phyloP scores from a whole-genome alignment of 2,329 filamentous ascomycete genomes.

The Cladosporium austrohemisphaericum region DNA sequence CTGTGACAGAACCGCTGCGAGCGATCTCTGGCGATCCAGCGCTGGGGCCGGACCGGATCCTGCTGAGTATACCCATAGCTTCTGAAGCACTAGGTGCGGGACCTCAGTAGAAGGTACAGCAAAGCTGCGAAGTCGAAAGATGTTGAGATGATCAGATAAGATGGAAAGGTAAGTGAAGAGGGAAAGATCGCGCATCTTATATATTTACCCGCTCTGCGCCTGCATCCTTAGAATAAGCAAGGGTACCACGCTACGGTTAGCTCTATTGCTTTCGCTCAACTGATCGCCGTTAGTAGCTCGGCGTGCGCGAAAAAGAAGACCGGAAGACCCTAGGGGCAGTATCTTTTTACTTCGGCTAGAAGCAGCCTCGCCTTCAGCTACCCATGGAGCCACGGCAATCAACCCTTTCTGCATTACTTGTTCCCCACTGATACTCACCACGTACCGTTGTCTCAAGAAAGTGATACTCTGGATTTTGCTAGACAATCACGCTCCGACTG shows the following conservation, averaged over 20 bases:
- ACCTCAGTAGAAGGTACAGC: neutral
- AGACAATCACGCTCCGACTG: too few species aligned
- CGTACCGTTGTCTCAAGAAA: neutral
- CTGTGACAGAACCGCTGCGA: neutral
- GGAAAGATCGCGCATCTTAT: neutral
- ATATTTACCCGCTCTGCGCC: neutral
- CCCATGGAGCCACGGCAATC: neutral
- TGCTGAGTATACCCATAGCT: constrained; percentile 13
- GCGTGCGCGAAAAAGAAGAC: neutral
- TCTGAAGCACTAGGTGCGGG: neutral
- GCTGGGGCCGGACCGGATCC: constrained; percentile 10
- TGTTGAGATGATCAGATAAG: constrained; percentile 9
- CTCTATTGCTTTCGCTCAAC: neutral
- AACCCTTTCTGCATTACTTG: neutral
- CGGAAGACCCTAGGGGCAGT: neutral
- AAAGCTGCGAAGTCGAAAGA: neutral
- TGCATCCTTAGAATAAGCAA: neutral
- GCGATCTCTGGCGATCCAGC: constrained; percentile 14
- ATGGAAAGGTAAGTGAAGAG: neutral
- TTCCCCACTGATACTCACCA: neutral
- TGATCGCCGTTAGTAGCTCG: neutral
- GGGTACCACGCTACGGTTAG: neutral
- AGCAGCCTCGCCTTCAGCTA: neutral
- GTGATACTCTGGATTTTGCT: neutral
- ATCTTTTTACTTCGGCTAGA: neutral